Conservation (phyloP, 768 basidiomycete genomes). For the Fibroporia radiculosa region DNA sequence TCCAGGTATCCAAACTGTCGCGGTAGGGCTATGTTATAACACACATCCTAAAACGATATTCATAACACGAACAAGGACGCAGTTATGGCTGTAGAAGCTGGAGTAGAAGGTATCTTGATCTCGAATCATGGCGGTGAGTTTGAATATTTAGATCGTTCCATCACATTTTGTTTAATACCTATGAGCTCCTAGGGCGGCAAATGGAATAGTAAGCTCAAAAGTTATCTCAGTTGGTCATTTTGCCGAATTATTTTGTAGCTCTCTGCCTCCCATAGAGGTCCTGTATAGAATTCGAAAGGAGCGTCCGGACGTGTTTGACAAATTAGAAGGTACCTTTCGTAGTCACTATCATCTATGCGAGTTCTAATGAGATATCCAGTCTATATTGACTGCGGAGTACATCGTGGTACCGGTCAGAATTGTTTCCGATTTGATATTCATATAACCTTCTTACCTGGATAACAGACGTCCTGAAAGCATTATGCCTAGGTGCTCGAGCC, state of each 20-base stretch:
- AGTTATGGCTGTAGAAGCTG: slow-evolving; percentile 72
- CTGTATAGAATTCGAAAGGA: slow-evolving; percentile 65
- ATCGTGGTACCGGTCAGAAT: slow-evolving; percentile 63
- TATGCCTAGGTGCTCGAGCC: slow-evolving; percentile 82
- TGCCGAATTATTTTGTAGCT: slow-evolving; percentile 30
- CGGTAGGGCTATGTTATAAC: slow-evolving; percentile 46
- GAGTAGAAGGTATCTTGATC: slow-evolving; percentile 81
- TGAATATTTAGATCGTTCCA: background rate
- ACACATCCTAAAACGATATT: slow-evolving; percentile 2
- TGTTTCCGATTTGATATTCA: background rate
- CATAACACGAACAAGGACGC: slow-evolving; percentile 52
- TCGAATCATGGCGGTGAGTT: slow-evolving; percentile 83
- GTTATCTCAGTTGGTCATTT: slow-evolving; percentile 6
- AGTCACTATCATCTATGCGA: background rate
- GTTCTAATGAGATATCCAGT: slow-evolving; percentile 33
- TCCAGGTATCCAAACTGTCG: slow-evolving; percentile 58
- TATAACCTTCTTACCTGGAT: background rate
- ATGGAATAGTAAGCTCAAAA: slow-evolving; percentile 58
- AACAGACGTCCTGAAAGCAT: slow-evolving; percentile 78
- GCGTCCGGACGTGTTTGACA: slow-evolving; percentile 67
- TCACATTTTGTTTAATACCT: background rate
- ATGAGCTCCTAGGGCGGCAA: slow-evolving; percentile 53
- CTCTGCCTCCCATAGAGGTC: slow-evolving; percentile 72
- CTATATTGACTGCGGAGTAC: slow-evolving; percentile 81
- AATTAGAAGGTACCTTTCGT: slow-evolving; percentile 42